These are phyloP conservation scores for Suhomyces kilbournensis DNA, from an alignment of 805 yeast genomes.

Conservation along the genomic window DNA sequence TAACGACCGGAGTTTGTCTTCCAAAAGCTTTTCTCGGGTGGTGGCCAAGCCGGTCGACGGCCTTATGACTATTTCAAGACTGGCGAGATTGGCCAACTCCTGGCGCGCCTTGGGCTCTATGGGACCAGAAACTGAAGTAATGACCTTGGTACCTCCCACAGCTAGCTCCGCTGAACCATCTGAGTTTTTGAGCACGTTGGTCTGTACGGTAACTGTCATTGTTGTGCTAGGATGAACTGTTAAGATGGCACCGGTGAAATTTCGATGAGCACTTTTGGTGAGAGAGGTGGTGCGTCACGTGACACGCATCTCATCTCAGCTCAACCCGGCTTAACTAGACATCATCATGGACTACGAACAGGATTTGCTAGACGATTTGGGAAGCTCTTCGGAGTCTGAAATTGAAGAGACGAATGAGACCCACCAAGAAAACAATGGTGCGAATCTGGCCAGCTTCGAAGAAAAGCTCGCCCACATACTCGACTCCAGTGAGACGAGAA, in stretches of 20 bases:
- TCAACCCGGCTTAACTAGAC: neutral
- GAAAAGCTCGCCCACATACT: neutral
- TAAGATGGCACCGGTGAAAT: neutral
- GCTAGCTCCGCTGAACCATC: constrained; percentile 76
- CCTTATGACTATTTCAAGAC: constrained; percentile 72
- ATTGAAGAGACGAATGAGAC: neutral
- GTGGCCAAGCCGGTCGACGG: constrained; percentile 76
- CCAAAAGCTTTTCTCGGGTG: constrained; percentile 74
- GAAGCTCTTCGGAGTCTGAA: constrained; percentile 5
- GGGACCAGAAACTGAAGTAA: constrained; percentile 87
- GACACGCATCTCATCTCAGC: neutral
- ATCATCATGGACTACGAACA: constrained; percentile 32
- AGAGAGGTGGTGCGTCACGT: neutral
- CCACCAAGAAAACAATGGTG: neutral
- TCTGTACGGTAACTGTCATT: constrained; percentile 10
- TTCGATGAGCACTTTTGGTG: neutral
- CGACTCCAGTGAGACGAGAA: neutral
- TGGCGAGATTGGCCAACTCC: constrained; percentile 76
- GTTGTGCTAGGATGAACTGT: neutral
- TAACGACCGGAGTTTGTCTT: constrained; percentile 63
- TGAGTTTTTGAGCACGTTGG: constrained; percentile 49
- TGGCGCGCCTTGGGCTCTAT: constrained; percentile 79
- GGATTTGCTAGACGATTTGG: constrained; percentile 43
- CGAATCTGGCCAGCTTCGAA: neutral
- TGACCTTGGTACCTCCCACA: constrained; percentile 51